Evolutionary conservation across 345 rosid genomes (phyloP), one percentile per base, ranked within the genome.

Genomic region (Psidium guajava): DNA sequence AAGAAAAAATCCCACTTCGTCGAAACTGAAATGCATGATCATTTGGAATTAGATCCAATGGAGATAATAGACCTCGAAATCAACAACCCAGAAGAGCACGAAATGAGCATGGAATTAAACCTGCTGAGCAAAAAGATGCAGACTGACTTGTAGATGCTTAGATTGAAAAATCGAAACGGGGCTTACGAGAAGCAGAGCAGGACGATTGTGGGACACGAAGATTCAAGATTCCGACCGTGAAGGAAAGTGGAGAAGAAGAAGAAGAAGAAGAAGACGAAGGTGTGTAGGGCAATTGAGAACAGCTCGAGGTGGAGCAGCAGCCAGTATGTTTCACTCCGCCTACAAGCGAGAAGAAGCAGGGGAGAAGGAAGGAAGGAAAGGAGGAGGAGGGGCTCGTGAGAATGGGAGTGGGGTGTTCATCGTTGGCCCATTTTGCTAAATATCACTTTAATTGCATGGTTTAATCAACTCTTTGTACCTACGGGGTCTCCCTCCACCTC

Each of bases 371-470:
- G 47, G 47, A 44, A 44, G 47, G 47, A 44, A 5, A 1, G 47
- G 3, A 2, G 42, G 42, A 44, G 47, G 47, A 44, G 47, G 8
- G 5, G 47, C 5, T 7, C 47, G 47, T 1, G 6, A 64, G 22
- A 13, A 61, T 32, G 74, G 18, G 40, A 0, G 74, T 61, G 42
- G 42, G 75, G 42, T 21, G 7, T 64, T 64, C 28, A 64, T 3
- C 22, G 22, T 28, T 14, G 75, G 42, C 42, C 75, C 75, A 4
- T 1, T 0, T 0, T 61, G 74, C 11, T 15, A 28, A 0, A 44
- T 0, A 28, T 7, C 22, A 0, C 16, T 61, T 6, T 58, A 12
- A 58, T 58, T 58, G n/a, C 0, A 16, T 0, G 0, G 12, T 58
- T n/a, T 24, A 22, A 44, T 0, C 22, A 22, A 5, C 0, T 9